phyloP scores from a whole-genome alignment of 2,329 filamentous ascomycete genomes.

The Leptodontidium sp. region DNA sequence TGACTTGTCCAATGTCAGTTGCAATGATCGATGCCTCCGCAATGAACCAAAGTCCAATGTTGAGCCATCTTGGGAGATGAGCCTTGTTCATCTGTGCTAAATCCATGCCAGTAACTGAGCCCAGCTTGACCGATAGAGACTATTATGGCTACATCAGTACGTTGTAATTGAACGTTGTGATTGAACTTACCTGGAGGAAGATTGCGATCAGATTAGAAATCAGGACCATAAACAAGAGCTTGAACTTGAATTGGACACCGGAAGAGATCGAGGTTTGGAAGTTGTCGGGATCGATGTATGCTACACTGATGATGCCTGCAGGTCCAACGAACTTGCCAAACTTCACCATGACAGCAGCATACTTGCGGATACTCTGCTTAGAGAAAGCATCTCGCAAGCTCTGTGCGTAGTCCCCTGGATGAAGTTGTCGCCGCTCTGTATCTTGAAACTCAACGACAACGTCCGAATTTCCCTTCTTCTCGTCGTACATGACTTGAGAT shows the following conservation, averaged over 20 bases:
- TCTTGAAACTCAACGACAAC: slow-evolving; percentile 22
- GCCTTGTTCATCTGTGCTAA: slow-evolving; percentile 59
- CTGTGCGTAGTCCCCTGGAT: slow-evolving; percentile 6
- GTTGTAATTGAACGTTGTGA: background rate
- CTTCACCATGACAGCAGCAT: slow-evolving; percentile 29
- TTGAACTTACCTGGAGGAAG: slow-evolving; percentile 49
- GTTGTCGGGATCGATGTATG: slow-evolving; percentile 55
- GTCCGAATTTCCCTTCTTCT: slow-evolving; percentile 17
- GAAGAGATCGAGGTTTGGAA: slow-evolving; percentile 63
- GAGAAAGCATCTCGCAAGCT: slow-evolving; percentile 18
- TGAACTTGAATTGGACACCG: slow-evolving; percentile 59
- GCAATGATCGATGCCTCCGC: slow-evolving; percentile 54
- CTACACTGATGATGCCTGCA: slow-evolving; percentile 48
- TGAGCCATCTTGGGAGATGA: slow-evolving; percentile 59
- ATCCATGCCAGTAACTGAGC: slow-evolving; percentile 60
- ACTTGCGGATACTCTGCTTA: slow-evolving; percentile 24
- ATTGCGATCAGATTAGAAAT: slow-evolving; percentile 64
- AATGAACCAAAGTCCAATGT: slow-evolving; percentile 59
- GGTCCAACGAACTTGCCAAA: slow-evolving; percentile 60
- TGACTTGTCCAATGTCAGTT: slow-evolving; percentile 54
- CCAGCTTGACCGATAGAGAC: slow-evolving; percentile 60
- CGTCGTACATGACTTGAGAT: slow-evolving; percentile 19
- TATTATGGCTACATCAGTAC: slow-evolving; percentile 42
- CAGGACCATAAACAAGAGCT: slow-evolving; percentile 61
- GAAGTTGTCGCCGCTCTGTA: background rate